Evolutionary conservation across 306 rosid species (phyloP).

Genomic region (Quercus alba): DNA sequence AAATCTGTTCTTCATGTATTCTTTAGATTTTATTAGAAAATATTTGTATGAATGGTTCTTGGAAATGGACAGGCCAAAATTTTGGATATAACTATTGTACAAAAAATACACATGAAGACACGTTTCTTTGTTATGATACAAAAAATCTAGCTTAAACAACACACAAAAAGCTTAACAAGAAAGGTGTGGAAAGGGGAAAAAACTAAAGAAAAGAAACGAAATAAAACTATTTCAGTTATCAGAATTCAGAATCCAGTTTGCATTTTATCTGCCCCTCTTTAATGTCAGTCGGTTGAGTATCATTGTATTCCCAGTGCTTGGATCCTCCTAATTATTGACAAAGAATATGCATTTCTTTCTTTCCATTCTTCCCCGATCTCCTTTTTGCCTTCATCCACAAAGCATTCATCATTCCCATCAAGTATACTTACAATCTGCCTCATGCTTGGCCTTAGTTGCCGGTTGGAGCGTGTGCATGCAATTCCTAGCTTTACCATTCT

Average conservation of each 20-base stretch:
- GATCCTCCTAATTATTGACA: slow-evolving; percentile 68
- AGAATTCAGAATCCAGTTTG: slow-evolving; percentile 10
- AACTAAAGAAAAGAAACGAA: slow-evolving; percentile 10
- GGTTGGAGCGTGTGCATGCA: slow-evolving; percentile 61
- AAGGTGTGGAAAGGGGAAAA: neutral
- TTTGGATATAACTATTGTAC: neutral
- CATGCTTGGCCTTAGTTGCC: slow-evolving; percentile 70
- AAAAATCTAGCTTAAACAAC: slow-evolving; percentile 16
- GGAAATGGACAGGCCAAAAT: neutral
- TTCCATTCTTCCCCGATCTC: slow-evolving; percentile 80
- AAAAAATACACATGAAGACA: slow-evolving; percentile 14
- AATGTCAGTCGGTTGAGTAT: slow-evolving; percentile 8
- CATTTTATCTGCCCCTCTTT: slow-evolving; percentile 17
- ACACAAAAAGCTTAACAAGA: slow-evolving; percentile 21
- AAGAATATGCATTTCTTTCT: slow-evolving; percentile 46
- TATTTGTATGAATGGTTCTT: neutral
- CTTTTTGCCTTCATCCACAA: slow-evolving; percentile 24
- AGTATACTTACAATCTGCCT: slow-evolving; percentile 73
- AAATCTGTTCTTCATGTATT: neutral
- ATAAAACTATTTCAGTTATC: neutral
- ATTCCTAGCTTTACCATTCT: slow-evolving; percentile 67
- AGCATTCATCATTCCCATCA: slow-evolving; percentile 67
- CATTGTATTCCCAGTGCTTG: slow-evolving; percentile 94
- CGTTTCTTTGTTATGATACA: slow-evolving; percentile 15
- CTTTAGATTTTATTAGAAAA: neutral